Conservation (phyloP, 495 filamentous ascomycete genomes). For the Lophiostoma macrostomum region DNA sequence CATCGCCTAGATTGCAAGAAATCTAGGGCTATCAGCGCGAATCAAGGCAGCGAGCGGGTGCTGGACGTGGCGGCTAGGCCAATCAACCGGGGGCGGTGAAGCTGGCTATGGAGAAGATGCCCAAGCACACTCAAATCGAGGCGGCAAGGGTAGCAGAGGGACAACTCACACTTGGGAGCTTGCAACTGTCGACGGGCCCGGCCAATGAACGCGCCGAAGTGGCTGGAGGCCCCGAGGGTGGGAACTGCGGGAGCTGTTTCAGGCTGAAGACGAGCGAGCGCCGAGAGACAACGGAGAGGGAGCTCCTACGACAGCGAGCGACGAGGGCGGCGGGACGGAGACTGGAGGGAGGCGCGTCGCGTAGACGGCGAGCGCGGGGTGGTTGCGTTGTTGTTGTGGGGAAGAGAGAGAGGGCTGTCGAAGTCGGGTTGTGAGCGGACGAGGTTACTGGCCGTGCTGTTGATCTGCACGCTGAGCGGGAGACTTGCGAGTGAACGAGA, state of each 20-base stretch:
- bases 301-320: not conserved
- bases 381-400: too few relatives aligned
- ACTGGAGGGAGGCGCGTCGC: not conserved
- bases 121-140: conserved; percentile 26
- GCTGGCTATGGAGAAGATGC: conserved; percentile 10
- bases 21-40: conserved; percentile 9
- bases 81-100: conserved; percentile 29
- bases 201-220: conserved; percentile 28
- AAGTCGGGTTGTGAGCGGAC: too few relatives aligned
- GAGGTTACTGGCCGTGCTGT: too few relatives aligned
- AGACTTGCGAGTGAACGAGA: conserved; percentile 5
- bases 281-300: not conserved
- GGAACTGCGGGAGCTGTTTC: conserved; percentile 20
- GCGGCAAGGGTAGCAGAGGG: conserved; percentile 30
- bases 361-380: not conserved
- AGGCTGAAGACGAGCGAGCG: conserved; percentile 21
- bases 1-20: conserved; percentile 18
- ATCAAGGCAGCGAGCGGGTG: conserved; percentile 16
- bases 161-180: conserved; percentile 27
- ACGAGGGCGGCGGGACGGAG: not conserved
- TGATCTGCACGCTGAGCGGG: too few relatives aligned
- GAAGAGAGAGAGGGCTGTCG: too few relatives aligned
- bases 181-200: conserved; percentile 17
- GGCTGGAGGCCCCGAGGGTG: conserved; percentile 17
- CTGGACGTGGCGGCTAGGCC: conserved; percentile 5